Conservation (phyloP, 2,329 filamentous ascomycete species). For the Aspergillus bombycis region DNA sequence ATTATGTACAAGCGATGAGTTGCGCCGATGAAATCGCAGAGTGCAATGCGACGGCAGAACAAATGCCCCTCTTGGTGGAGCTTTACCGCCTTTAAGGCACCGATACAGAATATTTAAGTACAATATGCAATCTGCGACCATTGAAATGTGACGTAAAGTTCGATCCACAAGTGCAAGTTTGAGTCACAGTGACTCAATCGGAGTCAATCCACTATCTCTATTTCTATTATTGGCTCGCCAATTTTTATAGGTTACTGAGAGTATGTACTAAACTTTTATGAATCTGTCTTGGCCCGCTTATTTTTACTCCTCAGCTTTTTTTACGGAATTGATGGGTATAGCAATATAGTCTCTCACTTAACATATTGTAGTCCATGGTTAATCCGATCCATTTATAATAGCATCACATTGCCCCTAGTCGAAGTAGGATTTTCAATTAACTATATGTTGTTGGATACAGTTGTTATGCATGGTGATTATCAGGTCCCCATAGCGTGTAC, state of each 20-base stretch:
- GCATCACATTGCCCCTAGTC: no score
- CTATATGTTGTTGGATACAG: no score
- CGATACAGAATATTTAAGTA: neutral
- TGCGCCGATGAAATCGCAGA: neutral
- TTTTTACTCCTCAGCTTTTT: no score
- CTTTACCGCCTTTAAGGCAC: conserved; percentile 5
- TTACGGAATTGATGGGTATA: no score
- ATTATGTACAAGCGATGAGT: neutral
- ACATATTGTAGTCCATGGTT: no score
- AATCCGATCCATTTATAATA: no score
- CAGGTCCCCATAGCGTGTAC: no score
- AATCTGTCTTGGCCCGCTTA: no score
- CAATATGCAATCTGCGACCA: neutral
- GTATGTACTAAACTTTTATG: no score
- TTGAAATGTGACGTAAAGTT: neutral
- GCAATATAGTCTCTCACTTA: no score
- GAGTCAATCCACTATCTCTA: neutral
- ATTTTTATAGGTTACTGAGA: neutral
- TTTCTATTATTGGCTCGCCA: neutral
- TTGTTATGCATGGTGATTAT: no score
- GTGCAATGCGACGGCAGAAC: conserved; percentile 2
- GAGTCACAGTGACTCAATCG: neutral
- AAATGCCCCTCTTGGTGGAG: conserved; percentile 2
- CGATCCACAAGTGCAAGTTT: neutral
- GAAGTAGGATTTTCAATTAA: no score